Conservation (phyloP, 495 filamentous ascomycete genomes). For the Neurospora discreta region DNA sequence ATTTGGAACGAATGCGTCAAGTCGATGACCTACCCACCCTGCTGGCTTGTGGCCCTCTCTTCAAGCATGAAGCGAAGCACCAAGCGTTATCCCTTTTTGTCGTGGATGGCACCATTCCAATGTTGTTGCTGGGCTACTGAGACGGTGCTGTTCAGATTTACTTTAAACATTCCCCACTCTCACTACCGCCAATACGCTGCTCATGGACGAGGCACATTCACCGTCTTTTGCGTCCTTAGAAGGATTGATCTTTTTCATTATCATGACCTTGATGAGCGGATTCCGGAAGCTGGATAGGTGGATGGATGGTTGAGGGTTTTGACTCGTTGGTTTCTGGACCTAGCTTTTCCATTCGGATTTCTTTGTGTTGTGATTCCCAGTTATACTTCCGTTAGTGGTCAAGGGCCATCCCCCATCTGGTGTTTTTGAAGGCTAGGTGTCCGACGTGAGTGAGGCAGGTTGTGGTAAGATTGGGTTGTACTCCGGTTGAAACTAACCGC, state of each 20-base stretch:
- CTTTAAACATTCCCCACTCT: not conserved
- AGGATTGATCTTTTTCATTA: not conserved
- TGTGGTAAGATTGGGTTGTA: not conserved
- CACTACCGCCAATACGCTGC: not conserved
- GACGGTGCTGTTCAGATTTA: not conserved
- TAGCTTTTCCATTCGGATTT: not conserved
- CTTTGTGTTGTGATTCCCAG: not conserved
- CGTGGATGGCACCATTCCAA: not conserved
- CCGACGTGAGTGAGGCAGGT: not conserved
- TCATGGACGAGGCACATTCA: not conserved
- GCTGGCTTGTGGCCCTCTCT: not conserved
- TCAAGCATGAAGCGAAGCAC: not conserved
- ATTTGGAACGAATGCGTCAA: not conserved
- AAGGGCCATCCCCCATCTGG: not conserved
- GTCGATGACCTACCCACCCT: not conserved
- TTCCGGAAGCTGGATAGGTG: not conserved
- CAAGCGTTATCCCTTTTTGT: not conserved
- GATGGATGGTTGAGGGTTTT: not conserved
- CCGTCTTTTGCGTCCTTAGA: not conserved
- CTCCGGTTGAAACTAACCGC: not conserved
- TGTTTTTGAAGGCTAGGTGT: not conserved
- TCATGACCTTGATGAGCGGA: not conserved
- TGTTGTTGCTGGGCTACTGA: not conserved
- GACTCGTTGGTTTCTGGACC: not conserved
- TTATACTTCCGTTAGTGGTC: not conserved